Evolutionary conservation across 2,329 filamentous ascomycete species (phyloP), one percentile per base, ranked within the genome.

Genomic region (Talaromyces funiculosus): DNA sequence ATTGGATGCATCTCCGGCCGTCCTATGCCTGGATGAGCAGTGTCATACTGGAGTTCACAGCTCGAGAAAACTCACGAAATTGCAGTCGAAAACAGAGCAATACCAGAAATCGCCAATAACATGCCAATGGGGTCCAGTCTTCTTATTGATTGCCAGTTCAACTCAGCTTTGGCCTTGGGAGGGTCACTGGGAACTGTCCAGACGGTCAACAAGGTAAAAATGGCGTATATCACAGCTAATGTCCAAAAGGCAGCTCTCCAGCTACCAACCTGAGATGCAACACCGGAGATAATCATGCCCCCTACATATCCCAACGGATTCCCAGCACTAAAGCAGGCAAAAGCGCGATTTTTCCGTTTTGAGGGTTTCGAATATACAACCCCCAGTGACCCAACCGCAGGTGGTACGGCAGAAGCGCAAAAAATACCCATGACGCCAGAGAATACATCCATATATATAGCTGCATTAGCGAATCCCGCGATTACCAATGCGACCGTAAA

Each of bases 171-270:
- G 67, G 68, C 66, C 20, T 77, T 29, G 26, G 60, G 76, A 9
- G 64, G 67, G 77, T 84, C 83, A 9, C 74, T 76, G 0, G 87
- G 87, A 10, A 89, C 82, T 2, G 84, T 85, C 77, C 85, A 87
- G 26, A 82, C 66, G 0, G 84, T 84, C 14, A 85, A 70, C 1
- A 83, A 67, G 0, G 82, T 83, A 63, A 88, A 81, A 16, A 84
- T 68, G 2, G 82, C 78, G 74, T 87, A 89, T 37, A 89, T 80
- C 57, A 89, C 84, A 1, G 84, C 78, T n/a, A 89, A 75, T 10
- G 87, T 71, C 69, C 82, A 84, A 67, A 86, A 88, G 0, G 80
- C 78, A 0, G 85, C 84, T 43, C 86, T 78, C 87, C 87, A 90
- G 61, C 78, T 82, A 63, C 84, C 84, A 1, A 88, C 67, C 58